phyloP scores from a whole-genome alignment of 345 rosid genomes.

The Geranium rotundifolium region DNA sequence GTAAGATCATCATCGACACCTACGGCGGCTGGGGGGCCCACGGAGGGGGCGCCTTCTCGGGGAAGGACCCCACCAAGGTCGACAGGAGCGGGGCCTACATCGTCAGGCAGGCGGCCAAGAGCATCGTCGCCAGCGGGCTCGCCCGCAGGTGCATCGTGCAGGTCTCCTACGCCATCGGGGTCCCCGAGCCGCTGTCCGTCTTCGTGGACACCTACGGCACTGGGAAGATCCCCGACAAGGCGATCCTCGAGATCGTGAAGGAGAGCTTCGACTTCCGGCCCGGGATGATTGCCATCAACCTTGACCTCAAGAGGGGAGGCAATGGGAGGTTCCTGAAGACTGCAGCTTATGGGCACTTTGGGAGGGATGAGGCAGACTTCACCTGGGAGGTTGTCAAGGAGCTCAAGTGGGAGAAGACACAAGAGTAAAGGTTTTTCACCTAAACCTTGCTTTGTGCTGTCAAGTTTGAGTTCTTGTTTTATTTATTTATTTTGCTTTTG shows the following conservation, averaged over 20 bases:
- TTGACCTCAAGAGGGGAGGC: conserved; percentile 8
- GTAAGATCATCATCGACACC: conserved; percentile 1
- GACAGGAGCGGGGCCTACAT: too few relatives aligned
- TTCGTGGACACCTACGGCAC: conserved; percentile 5
- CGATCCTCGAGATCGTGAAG: conserved; percentile 3
- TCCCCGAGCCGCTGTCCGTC: conserved; percentile 2
- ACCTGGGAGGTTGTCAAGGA: too few relatives aligned
- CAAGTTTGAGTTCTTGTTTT: too few relatives aligned
- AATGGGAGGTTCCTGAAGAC: conserved; percentile 6
- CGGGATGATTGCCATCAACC: conserved; percentile 4
- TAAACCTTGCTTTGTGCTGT: too few relatives aligned
- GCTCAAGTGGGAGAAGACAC: too few relatives aligned
- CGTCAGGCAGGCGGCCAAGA: too few relatives aligned
- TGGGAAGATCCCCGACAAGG: conserved; percentile 3
- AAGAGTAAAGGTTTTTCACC: too few relatives aligned
- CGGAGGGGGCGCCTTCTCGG: too few relatives aligned
- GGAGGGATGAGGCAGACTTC: background rate
- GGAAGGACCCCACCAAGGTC: too few relatives aligned
- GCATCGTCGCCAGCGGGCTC: background rate
- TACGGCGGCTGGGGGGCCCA: too few relatives aligned
- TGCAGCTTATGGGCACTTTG: conserved; percentile 5
- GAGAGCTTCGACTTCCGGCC: conserved; percentile 4
- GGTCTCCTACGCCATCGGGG: conserved; percentile 5
- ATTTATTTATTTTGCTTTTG: too few relatives aligned
- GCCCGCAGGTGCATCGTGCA: conserved; percentile 6